Percentiles rank a stretch among this genome's conserved stretches.
Evolutionary conservation across 1,284 basidiomycete genomes (phyloP).

Genomic region (Pisolithus thermaeus): DNA sequence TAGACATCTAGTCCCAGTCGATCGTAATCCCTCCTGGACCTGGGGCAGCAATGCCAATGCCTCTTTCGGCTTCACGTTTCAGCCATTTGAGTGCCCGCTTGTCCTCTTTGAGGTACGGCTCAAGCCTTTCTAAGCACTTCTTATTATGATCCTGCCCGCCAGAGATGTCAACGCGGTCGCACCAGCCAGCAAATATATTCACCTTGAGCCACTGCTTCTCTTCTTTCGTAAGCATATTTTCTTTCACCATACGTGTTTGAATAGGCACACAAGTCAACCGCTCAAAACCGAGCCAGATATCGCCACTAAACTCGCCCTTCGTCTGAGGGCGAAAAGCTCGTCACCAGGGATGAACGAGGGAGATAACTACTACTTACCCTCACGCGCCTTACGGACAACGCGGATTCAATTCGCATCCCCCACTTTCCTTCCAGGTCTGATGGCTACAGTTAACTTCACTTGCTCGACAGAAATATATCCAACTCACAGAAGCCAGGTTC

Average conservation of each 20-base stretch:
- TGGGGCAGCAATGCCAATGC: slow-evolving; percentile 56
- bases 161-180: slow-evolving; percentile 3
- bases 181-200: slow-evolving; percentile 1
- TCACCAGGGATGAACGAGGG: slow-evolving; percentile 5
- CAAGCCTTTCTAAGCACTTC: slow-evolving; percentile 64
- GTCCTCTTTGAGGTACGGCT: slow-evolving; percentile 73
- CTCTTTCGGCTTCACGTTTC: slow-evolving; percentile 65
- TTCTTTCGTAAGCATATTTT: slow-evolving; percentile 74
- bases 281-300: slow-evolving; percentile 83
- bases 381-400: slow-evolving; percentile 64
- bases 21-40: slow-evolving; percentile 63
- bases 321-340: slow-evolving; percentile 39
- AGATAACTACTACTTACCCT: slow-evolving; percentile 39
- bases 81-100: slow-evolving; percentile 80
- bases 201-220: slow-evolving; percentile 91
- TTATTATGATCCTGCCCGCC: slow-evolving; percentile 73
- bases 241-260: slow-evolving; percentile 86
- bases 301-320: slow-evolving; percentile 65
- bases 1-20: slow-evolving; percentile 56
- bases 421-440: slow-evolving; percentile 77
- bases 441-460: slow-evolving; percentile 3
- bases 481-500: slow-evolving; percentile 78
- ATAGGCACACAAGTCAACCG: slow-evolving; percentile 91
- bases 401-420: slow-evolving; percentile 89
- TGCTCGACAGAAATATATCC: slow-evolving; percentile 12